Evolutionary conservation across 225 moss, liverwort and hornwort genomes (phyloP), one percentile per base, ranked within the genome.

Genomic region (Asterella californica): DNA sequence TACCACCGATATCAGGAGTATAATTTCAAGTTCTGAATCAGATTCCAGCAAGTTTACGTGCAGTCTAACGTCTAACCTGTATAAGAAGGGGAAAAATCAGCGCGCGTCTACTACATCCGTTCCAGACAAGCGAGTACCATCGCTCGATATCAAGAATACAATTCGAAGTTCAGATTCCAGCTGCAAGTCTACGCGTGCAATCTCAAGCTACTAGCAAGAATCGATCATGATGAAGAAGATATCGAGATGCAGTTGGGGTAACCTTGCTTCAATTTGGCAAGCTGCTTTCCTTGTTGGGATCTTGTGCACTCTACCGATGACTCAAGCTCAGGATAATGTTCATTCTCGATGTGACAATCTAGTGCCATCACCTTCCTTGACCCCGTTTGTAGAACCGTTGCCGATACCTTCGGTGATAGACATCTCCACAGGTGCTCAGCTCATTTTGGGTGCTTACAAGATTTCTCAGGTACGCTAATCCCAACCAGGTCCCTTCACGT

Each of bases 401-500:
- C 47, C 79, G 7, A 52, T 19, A 6, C 79, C 67, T 22, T 19
- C 33, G 15, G 29, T 11, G 9, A 79, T 79, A 6, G 10, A 67
- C 36, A 25, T 79, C 32, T 72, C 72, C n/a, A 69, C 46, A 49
- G 33, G 79, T 11, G 6, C 66, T 14, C 79, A 70, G 70, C 22
- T 79, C 64, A 70, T 32, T 18, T 61, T 79, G n/a, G 79, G 79
- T n/a, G 79, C 79, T 29, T 79, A 79, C 50, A 79, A 70, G 63
- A 79, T 79, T 52, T 50, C 47, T 27, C 79, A 79, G 79, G 79
- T 79, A 49, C 62, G 15, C 36, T 7, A 19, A 45, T n/a, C 3
- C 52, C 12, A 1, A 4, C 10, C 52, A 52, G 14, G 52, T 52
- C 17, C 12, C n/a, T n/a, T 12, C 52, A 52, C 10, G 1, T 52